A percentile compares a stretch with the other conserved stretches of the same genome.
These are phyloP conservation scores for Toxoplasma gondii DNA, from an alignment of 169 alveolate species.

Conservation along the genomic window DNA sequence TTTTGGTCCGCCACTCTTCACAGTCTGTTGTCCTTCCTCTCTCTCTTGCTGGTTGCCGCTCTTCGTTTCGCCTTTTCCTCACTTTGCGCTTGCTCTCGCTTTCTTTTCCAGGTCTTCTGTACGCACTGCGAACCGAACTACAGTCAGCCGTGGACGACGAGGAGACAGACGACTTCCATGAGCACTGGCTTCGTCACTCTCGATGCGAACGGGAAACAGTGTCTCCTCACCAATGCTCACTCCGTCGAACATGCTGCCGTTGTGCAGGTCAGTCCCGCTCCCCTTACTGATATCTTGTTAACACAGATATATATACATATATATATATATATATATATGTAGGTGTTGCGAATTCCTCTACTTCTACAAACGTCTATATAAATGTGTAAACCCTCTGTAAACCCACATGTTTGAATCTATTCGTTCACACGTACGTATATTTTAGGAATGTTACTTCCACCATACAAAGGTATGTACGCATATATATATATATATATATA, in stretches of 20 bases:
- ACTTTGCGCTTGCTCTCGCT: neutral
- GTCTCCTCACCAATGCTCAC: constrained; percentile 75
- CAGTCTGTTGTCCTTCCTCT: too few relatives aligned
- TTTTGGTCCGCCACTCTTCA: too few relatives aligned
- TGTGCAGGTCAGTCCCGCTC: constrained; percentile 58
- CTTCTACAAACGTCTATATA: neutral
- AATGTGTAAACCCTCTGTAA: neutral
- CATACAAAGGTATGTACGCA: too few relatives aligned
- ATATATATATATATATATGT: neutral
- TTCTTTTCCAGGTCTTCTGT: constrained; percentile 63
- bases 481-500: too few relatives aligned
- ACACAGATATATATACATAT: neutral
- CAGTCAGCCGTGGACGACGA: constrained; percentile 69
- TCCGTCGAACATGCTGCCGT: constrained; percentile 75
- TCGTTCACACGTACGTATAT: too few relatives aligned
- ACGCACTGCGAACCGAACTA: constrained; percentile 72
- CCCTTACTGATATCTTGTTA: neutral
- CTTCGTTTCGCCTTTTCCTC: neutral
- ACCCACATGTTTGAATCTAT: neutral
- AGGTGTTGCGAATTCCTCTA: neutral
- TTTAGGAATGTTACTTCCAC: too few relatives aligned
- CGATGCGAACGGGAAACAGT: constrained; percentile 2
- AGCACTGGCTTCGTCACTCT: constrained; percentile 64
- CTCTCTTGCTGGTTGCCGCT: neutral
- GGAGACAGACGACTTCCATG: constrained; percentile 50